Percentiles rank a stretch among this genome's conserved stretches.
phyloP scores from a whole-genome alignment of 176 grass and related monocot genomes.

The Hyparrhenia diplandra region DNA sequence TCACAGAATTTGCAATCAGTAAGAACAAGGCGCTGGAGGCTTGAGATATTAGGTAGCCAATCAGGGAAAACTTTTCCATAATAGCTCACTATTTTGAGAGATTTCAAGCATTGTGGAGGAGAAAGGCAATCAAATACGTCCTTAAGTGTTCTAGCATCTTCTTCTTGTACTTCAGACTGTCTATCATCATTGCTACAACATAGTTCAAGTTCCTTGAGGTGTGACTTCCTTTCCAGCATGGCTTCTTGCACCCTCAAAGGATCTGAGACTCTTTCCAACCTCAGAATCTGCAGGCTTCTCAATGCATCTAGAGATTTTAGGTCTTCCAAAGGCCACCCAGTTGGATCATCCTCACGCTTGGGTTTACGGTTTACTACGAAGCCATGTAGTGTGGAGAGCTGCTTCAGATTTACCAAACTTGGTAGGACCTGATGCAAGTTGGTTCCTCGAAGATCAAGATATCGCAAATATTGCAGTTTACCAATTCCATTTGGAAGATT shows the following conservation, averaged over 20 bases:
- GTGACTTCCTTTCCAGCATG: conserved; percentile 31
- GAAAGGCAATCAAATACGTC: conserved; percentile 32
- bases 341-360: conserved; percentile 27
- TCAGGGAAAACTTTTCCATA: conserved; percentile 25
- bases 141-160: conserved; percentile 32
- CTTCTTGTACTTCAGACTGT: conserved; percentile 2
- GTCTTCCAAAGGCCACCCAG: conserved; percentile 46
- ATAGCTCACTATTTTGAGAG: conserved; percentile 58
- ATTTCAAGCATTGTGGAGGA: conserved; percentile 42
- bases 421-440: conserved; percentile 38
- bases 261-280: conserved; percentile 42
- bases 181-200: conserved; percentile 44
- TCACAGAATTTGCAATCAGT: conserved; percentile 44
- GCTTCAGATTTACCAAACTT: conserved; percentile 39
- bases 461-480: conserved; percentile 39
- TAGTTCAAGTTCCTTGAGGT: conserved; percentile 52
- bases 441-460: conserved; percentile 54
- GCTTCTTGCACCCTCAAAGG: conserved; percentile 25
- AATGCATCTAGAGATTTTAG: conserved; percentile 41
- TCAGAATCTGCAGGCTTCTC: conserved; percentile 51
- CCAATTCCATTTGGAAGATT: conserved; percentile 39
- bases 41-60: conserved; percentile 40
- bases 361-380: conserved; percentile 35
- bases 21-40: conserved; percentile 42
- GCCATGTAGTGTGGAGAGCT: conserved; percentile 36